Evolutionary conservation across 148 eudicot genomes (phyloP), one percentile per base, ranked within the genome.

Genomic region (Rhododendron molle): DNA sequence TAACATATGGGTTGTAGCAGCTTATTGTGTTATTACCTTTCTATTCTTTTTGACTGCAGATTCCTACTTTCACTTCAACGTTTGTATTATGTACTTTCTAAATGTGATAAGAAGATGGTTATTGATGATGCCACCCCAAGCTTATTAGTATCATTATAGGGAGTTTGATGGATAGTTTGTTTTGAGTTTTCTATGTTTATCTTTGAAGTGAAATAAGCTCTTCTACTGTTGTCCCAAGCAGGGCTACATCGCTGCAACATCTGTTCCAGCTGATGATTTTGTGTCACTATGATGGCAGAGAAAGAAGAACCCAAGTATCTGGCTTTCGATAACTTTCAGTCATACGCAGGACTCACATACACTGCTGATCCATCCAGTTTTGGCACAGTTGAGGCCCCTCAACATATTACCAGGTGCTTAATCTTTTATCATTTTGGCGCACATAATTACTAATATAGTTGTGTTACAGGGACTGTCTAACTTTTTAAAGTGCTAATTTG

Each of bases 341-440:
- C 43, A 54, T 91, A 91, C 74, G 81, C 85, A 38, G 90, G 88
- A 78, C 76, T 90, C 32, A 15, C 58, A 20, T 93, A 93, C 88
- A 89, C 83, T 86, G 90, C 81, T 80, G 89, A 92, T 90, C 91
- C 85, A 84, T 60, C 87, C 30, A 79, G 71, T 83, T 92, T 85
- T 88, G 91, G 86, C 32, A 81, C 44, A 52, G 86, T 54, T 80
- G 92, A 89, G 76, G 81, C 91, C 83, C 43, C 43, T 38, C 43
- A 38, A 38, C 43, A 38, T 38, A 38, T 38, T 38, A 38, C 43
- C 43, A 38, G 43, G 43, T 38, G 43, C 43, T 38, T 38, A 38
- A 38, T 38, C 43, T 38, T 38, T 58, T 65, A 83, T 71, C 40
- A 77, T 50, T 65, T 46, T 20, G 26, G 47, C 76, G 4, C 30